Base-by-base conservation (phyloP, 2,329 filamentous ascomycete species). In the Coleophoma crateriformis region DNA sequence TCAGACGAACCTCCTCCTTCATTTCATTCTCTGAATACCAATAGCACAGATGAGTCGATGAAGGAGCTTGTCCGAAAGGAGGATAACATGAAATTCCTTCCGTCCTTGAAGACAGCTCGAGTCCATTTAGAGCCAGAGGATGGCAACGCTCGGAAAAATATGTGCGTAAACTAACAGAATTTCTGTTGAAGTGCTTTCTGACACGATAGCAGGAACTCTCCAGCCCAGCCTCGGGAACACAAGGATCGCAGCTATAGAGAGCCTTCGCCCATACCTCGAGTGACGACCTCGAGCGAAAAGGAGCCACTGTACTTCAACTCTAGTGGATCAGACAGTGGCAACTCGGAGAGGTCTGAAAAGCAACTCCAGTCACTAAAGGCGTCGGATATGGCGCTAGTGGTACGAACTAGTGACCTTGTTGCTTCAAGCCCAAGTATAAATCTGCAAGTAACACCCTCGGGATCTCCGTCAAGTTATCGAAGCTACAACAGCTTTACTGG, bases 21-120 rank as follows among this genome's bases (percentile, higher is more conserved):
- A 17, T 59, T 62, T 35, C 52, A 57, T 20, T 56, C 54, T 14
- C n/a, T 52, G 5, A 53, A 61, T 38, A 50, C 43, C 17, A 35
- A 49, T 10, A 52, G 46, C 20, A 55, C 54, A 45, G 54, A 59
- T 45, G 46, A 45, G 14, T 53, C 51, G 6, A 45, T 46, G 15
- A 66, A 64, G 50, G 57, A 62, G 46, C 54, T 63, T 52, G 47
- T 60, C 4, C 27, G 52, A 32, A 40, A 42, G 20, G 62, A 66
- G 45, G 63, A 65, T 1, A 64, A 65, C 40, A 61, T 58, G 52
- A 65, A 65, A 53, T 65, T 61, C 35, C 57, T 57, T 19, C 54
- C 52, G 19, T 61, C 59, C 7, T 61, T 65, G 50, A 66, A 65
- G 47, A 27, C 8, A 27, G 27, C 27, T 27, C 27, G 27, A 27